These are phyloP conservation scores for Endotrypanum monterogeii DNA, from an alignment of 208 protist species.

Conservation along the genomic window DNA sequence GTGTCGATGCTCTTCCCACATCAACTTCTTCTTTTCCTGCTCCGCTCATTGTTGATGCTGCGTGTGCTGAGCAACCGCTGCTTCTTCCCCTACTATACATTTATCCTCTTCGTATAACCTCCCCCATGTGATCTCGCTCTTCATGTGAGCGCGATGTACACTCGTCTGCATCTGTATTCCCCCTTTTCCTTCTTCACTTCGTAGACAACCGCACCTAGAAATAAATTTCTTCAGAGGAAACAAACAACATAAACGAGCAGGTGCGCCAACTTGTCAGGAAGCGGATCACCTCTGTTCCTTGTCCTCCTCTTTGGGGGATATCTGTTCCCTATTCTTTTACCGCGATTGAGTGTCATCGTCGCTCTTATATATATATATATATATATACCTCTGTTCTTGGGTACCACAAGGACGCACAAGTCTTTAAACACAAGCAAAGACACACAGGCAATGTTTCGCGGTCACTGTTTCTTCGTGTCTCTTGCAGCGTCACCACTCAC, in stretches of 20 bases:
- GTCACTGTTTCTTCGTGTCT: constrained; percentile 47
- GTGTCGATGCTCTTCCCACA: neutral
- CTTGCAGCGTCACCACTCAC: constrained; percentile 33
- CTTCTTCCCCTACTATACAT: neutral
- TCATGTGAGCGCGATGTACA: neutral
- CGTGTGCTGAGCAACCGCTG: neutral
- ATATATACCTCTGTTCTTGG: neutral
- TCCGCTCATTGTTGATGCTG: constrained; percentile 10
- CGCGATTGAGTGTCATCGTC: neutral
- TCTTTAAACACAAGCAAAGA: neutral
- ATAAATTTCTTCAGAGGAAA: neutral
- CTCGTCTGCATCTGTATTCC: neutral
- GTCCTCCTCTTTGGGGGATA: too few species aligned
- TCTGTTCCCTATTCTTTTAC: neutral
- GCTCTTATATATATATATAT: too few species aligned
- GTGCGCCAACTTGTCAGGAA: neutral
- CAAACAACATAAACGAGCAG: too few species aligned
- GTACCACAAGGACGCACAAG: neutral
- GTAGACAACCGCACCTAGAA: neutral
- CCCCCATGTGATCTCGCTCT: neutral
- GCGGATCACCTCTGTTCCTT: neutral
- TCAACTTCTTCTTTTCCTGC: neutral
- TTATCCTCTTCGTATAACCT: neutral
- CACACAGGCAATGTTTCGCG: constrained; percentile 30
- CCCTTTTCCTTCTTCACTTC: neutral